phyloP scores from a whole-genome alignment of 371 early-diverging fungal species.

The Mucor lusitanicus region DNA sequence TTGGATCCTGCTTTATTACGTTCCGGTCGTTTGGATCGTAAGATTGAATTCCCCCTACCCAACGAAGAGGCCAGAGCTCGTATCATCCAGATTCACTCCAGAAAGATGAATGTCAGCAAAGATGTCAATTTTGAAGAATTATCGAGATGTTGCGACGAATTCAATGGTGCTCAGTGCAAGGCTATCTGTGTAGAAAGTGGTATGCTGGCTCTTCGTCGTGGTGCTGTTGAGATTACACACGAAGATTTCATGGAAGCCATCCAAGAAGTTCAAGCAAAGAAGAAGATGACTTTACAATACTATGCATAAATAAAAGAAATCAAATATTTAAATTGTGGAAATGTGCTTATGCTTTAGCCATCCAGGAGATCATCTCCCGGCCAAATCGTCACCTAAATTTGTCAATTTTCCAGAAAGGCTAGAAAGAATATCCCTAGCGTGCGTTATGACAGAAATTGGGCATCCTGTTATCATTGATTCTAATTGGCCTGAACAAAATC shows the following conservation, averaged over 20 bases:
- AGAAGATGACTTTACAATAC: conserved; percentile 98
- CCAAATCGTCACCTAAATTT: too few species aligned
- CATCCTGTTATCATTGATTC: not conserved
- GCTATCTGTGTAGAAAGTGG: conserved; percentile 95
- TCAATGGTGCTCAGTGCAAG: conserved; percentile 99
- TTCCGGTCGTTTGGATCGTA: conserved; percentile 99
- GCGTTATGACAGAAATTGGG: not conserved
- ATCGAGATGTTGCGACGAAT: conserved; percentile 98
- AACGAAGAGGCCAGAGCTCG: conserved; percentile 98
- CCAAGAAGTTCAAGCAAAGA: conserved; percentile 99
- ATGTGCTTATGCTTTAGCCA: too few species aligned
- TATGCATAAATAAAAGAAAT: conserved; percentile 69
- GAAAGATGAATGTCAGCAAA: conserved; percentile 97
- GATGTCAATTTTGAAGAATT: conserved; percentile 99
- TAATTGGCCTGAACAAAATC: not conserved
- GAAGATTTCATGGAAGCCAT: conserved; percentile 99
- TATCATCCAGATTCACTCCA: conserved; percentile 99
- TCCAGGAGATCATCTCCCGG: too few species aligned
- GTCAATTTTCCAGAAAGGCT: too few species aligned
- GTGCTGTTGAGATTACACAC: conserved; percentile 90
- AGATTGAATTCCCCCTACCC: conserved; percentile 99
- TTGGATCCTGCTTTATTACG: conserved; percentile 99
- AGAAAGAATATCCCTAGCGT: too few species aligned
- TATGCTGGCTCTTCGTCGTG: conserved; percentile 98
- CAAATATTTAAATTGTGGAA: not conserved